A percentile compares a stretch with the other conserved stretches of the same genome.
Conservation (phyloP, 2,329 filamentous ascomycete species). For the Neurospora sp. region DNA sequence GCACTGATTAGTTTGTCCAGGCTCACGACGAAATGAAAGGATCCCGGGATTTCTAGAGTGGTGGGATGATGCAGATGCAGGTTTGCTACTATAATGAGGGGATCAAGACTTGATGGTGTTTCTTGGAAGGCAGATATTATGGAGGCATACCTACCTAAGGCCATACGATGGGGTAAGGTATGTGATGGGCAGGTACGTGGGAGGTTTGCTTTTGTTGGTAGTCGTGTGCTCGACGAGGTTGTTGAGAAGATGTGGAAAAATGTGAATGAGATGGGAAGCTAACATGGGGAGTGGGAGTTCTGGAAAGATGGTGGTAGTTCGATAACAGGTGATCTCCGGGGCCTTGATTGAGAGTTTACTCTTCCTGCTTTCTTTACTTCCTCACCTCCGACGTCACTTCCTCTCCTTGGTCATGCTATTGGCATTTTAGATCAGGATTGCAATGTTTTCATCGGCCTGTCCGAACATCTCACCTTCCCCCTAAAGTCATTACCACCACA, state of each 20-base stretch:
- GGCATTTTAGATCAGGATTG: too few species aligned
- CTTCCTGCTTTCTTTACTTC: background rate
- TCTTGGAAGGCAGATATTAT: background rate
- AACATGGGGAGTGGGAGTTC: background rate
- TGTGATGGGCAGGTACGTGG: background rate
- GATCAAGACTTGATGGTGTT: background rate
- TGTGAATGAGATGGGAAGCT: background rate
- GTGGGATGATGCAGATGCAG: background rate
- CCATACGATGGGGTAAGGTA: background rate
- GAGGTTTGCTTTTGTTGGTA: background rate
- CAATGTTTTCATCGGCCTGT: too few species aligned
- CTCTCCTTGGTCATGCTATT: too few species aligned
- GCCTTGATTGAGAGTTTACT: background rate
- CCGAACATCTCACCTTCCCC: background rate
- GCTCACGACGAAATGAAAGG: background rate
- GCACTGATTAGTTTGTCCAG: background rate
- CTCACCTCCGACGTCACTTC: too few species aligned
- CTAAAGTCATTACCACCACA: background rate
- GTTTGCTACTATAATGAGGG: background rate
- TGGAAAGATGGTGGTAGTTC: background rate
- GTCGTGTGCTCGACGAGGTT: background rate
- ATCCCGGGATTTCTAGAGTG: background rate
- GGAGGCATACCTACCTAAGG: background rate
- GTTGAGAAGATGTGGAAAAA: background rate
- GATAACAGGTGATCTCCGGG: rapidly evolving